These are phyloP conservation scores for Kuraishia ogatae DNA, from an alignment of 805 yeast species.

Conservation along the genomic window DNA sequence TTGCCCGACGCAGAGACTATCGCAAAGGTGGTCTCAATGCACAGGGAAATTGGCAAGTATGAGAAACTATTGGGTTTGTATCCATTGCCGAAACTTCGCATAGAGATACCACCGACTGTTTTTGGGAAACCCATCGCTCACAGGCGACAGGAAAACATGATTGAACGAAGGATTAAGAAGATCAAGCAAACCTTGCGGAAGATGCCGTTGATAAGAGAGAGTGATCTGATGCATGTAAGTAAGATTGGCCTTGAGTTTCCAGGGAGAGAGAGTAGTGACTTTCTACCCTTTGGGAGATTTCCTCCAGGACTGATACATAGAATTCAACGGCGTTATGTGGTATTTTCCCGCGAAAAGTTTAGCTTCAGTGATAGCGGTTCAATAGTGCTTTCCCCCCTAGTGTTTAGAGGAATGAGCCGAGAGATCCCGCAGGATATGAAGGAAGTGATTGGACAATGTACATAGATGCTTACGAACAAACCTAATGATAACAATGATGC, in stretches of 20 bases:
- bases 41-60: not conserved
- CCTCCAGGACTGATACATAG: not conserved
- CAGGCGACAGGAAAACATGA: conserved; percentile 10
- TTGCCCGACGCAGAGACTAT: not conserved
- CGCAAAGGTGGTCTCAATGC: not conserved
- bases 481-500: not conserved
- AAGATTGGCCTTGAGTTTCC: not conserved
- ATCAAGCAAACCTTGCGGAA: conserved; percentile 8
- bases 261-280: not conserved
- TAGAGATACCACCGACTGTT: conserved; percentile 10
- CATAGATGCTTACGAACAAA: not conserved
- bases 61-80: not conserved
- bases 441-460: not conserved
- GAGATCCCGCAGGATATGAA: not conserved
- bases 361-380: not conserved
- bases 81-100: not conserved
- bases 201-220: not conserved
- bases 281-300: not conserved
- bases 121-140: conserved; percentile 15
- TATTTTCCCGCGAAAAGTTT: not conserved
- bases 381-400: not conserved
- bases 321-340: not conserved
- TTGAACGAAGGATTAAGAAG: conserved; percentile 8
- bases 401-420: not conserved
- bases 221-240: not conserved